These are phyloP conservation scores for Vachellia collinsii DNA, from an alignment of 306 rosid species.

Conservation along the genomic window DNA sequence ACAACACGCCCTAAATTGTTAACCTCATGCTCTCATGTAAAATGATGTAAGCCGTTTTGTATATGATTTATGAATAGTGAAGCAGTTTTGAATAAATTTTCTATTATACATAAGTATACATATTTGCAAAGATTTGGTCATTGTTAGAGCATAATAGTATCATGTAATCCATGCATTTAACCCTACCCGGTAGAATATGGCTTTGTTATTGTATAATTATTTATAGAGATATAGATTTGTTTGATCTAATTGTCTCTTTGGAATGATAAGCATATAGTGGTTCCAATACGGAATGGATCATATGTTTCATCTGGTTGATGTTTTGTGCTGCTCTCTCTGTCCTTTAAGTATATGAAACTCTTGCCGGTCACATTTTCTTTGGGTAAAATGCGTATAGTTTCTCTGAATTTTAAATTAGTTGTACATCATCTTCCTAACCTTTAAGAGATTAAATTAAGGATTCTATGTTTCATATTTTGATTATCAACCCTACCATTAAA, in stretches of 20 bases:
- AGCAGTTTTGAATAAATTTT: background rate
- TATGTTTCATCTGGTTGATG: background rate
- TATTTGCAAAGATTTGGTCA: too few species aligned
- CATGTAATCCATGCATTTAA: too few species aligned
- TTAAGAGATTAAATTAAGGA: too few species aligned
- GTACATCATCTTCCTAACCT: too few species aligned
- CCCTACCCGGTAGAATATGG: too few species aligned
- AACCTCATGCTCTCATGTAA: background rate
- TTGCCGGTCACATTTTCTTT: background rate
- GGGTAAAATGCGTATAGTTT: too few species aligned
- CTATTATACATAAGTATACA: background rate
- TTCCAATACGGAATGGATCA: conserved; percentile 3
- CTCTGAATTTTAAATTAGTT: too few species aligned
- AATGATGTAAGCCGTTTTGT: background rate
- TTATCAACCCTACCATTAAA: too few species aligned
- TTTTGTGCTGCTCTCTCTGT: conserved; percentile 30
- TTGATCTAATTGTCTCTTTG: conserved; percentile 17
- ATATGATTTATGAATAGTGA: background rate
- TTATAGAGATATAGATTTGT: background rate
- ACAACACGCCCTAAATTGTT: background rate
- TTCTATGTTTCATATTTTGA: too few species aligned
- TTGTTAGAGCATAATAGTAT: too few species aligned
- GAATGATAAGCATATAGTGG: conserved; percentile 7
- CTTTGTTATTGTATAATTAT: too few species aligned
- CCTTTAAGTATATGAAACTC: background rate